Percentiles rank a stretch among this genome's conserved stretches.
These are phyloP conservation scores for Mucuna pruriens DNA, from an alignment of 306 rosid species.

Conservation along the genomic window DNA sequence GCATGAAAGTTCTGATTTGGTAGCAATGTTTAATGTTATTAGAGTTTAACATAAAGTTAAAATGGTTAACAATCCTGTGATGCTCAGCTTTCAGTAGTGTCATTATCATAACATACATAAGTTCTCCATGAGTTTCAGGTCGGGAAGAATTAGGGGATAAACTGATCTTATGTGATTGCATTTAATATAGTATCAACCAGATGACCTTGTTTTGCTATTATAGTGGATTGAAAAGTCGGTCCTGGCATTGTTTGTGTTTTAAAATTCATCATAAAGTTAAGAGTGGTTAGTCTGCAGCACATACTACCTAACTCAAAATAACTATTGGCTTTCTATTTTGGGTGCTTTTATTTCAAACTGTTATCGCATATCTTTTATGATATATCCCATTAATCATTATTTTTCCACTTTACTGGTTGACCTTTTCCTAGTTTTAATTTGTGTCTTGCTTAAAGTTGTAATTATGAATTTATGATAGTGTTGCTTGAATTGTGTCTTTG, in stretches of 20 bases:
- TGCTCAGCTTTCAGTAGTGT: background rate
- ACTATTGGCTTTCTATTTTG: background rate
- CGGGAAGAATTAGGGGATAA: background rate
- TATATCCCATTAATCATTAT: background rate
- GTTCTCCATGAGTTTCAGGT: background rate
- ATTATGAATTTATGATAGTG: background rate
- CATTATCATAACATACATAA: background rate
- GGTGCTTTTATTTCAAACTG: background rate
- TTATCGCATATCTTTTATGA: background rate
- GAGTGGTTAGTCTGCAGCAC: background rate
- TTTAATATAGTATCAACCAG: conserved; percentile 13
- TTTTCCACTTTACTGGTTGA: background rate
- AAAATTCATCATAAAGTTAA: background rate
- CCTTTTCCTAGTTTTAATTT: background rate
- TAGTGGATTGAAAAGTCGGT: conserved; percentile 22
- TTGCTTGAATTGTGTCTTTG: background rate
- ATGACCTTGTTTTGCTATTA: background rate
- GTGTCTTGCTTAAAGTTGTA: conserved; percentile 1
- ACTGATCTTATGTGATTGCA: background rate
- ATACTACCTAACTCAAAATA: background rate
- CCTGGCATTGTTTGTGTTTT: background rate
- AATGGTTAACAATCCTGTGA: conserved; percentile 5
- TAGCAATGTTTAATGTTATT: background rate
- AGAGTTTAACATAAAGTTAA: background rate
- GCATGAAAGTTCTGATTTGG: background rate